These are phyloP conservation scores for Coriolopsis trogii DNA, from an alignment of 1,284 basidiomycete species.

Conservation along the genomic window DNA sequence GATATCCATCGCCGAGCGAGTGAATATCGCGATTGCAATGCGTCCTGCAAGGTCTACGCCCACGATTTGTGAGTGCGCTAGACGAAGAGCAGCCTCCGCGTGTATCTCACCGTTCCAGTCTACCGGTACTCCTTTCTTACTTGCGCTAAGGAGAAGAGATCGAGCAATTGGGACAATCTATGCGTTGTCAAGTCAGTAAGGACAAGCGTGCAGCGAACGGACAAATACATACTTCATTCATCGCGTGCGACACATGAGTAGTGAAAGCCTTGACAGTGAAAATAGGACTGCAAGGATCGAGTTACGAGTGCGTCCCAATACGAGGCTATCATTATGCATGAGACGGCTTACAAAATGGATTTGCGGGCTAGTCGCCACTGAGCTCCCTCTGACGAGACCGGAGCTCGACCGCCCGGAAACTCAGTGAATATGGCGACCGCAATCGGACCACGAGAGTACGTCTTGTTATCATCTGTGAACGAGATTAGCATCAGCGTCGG, in stretches of 20 bases:
- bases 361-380: constrained; percentile 23
- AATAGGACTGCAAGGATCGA: constrained; percentile 17
- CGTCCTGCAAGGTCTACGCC: constrained; percentile 24
- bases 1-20: constrained; percentile 16
- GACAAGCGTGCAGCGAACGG: neutral
- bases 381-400: constrained; percentile 24
- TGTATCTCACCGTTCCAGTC: constrained; percentile 25
- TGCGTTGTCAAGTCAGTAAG: neutral
- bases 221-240: constrained; percentile 19
- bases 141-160: constrained; percentile 9
- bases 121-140: constrained; percentile 8
- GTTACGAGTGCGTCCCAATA: too few relatives aligned
- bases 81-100: neutral
- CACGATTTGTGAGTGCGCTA: neutral
- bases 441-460: constrained; percentile 20
- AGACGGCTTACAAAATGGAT: constrained; percentile 22
- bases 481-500: neutral
- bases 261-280: constrained; percentile 22
- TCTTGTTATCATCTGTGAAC: constrained; percentile 17
- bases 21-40: constrained; percentile 22
- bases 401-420: constrained; percentile 24
- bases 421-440: constrained; percentile 21
- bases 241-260: constrained; percentile 20
- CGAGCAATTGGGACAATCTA: constrained; percentile 19
- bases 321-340: too few relatives aligned